Conservation (phyloP, 768 basidiomycete genomes). For the Mycena rebaudengoi region DNA sequence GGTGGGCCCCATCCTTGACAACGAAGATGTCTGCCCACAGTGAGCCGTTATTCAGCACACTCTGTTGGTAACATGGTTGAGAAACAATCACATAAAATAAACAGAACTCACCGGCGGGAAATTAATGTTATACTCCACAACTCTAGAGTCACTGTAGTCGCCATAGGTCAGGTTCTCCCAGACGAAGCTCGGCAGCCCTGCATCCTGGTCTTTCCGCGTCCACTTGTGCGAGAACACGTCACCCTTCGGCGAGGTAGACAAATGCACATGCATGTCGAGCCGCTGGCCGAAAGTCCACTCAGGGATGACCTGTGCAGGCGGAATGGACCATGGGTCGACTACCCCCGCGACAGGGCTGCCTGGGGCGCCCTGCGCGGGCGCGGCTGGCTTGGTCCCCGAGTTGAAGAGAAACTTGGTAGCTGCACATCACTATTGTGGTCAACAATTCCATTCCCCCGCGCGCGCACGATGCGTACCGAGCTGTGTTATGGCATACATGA, state of each 20-base stretch:
- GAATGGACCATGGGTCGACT: slow-evolving; percentile 56
- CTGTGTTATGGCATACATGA: slow-evolving; percentile 74
- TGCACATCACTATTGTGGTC: slow-evolving; percentile 30
- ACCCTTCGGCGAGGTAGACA: slow-evolving; percentile 71
- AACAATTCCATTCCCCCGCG: slow-evolving; percentile 14
- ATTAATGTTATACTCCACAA: slow-evolving; percentile 64
- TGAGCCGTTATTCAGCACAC: slow-evolving; percentile 79
- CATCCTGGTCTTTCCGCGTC: slow-evolving; percentile 59
- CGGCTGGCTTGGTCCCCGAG: slow-evolving; percentile 39
- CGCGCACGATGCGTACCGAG: slow-evolving; percentile 35
- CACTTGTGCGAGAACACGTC: slow-evolving; percentile 66
- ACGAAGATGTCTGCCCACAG: slow-evolving; percentile 88
- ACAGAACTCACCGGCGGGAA: slow-evolving; percentile 67
- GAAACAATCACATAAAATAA: background rate
- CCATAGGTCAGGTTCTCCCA: slow-evolving; percentile 86
- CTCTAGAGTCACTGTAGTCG: slow-evolving; percentile 71
- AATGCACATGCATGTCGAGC: slow-evolving; percentile 76
- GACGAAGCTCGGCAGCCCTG: slow-evolving; percentile 68
- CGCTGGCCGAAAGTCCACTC: slow-evolving; percentile 70
- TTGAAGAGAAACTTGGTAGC: slow-evolving; percentile 55
- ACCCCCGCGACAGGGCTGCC: slow-evolving; percentile 34
- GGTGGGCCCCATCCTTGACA: slow-evolving; percentile 68
- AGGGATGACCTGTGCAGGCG: slow-evolving; percentile 61
- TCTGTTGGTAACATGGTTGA: slow-evolving; percentile 46
- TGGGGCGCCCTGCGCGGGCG: slow-evolving; percentile 6